phyloP scores from a whole-genome alignment of 2,329 filamentous ascomycete genomes.

The Penicillium sp. region DNA sequence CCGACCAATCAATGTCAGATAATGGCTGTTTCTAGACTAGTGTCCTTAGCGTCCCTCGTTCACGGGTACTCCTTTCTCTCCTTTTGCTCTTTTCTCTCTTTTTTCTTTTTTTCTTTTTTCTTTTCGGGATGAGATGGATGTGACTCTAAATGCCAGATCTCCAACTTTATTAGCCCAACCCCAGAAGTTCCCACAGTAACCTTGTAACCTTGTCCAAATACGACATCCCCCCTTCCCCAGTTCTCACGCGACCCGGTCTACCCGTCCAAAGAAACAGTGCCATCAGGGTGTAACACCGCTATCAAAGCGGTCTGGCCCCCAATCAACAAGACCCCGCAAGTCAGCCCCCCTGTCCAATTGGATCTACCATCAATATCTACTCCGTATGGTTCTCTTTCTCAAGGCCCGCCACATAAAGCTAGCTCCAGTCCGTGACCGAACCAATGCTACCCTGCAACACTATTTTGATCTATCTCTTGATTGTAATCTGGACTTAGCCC shows the following conservation, averaged over 20 bases:
- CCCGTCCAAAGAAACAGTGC: slow-evolving; percentile 6
- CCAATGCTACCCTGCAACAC: slow-evolving; percentile 7
- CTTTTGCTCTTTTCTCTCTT: too few relatives aligned
- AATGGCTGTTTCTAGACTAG: not conserved
- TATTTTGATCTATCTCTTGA: not conserved
- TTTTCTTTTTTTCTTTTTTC: not conserved
- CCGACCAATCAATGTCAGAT: not conserved
- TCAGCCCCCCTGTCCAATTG: not conserved
- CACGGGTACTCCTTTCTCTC: not conserved
- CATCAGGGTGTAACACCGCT: slow-evolving; percentile 22
- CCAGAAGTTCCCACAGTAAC: not conserved
- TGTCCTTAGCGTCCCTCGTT: not conserved
- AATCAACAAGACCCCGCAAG: not conserved
- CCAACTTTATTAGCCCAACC: not conserved
- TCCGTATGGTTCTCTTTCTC: not conserved
- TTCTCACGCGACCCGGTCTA: not conserved
- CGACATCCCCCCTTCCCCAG: not conserved
- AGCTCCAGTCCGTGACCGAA: not conserved
- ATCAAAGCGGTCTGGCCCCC: slow-evolving; percentile 16
- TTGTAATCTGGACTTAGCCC: not conserved
- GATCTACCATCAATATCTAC: not conserved
- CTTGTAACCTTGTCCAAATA: not conserved
- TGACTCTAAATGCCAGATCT: not conserved
- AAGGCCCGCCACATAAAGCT: not conserved
- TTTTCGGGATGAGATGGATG: not conserved